Conservation (phyloP, 2,329 filamentous ascomycete genomes). For the Colletotrichum ledebouriae region DNA sequence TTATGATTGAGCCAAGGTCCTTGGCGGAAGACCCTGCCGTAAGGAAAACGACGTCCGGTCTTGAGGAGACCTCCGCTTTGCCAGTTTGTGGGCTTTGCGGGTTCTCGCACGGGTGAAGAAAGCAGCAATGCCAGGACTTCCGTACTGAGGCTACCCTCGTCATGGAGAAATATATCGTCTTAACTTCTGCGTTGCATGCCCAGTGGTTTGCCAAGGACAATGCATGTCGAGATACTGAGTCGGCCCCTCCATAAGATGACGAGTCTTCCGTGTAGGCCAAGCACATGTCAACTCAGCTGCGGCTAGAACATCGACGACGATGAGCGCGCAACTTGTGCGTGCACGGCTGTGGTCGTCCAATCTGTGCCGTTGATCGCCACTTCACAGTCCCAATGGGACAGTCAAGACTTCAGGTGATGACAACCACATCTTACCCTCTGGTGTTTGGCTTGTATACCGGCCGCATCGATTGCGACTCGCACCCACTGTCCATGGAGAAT, state of each 20-base stretch:
- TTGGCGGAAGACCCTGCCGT: conserved; percentile 1
- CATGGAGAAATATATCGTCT: conserved; percentile 4
- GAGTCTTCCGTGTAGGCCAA: neutral
- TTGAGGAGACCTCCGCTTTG: conserved; percentile 7
- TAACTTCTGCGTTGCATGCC: conserved; percentile 26
- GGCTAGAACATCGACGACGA: neutral
- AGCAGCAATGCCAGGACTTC: conserved; percentile 4
- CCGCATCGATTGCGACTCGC: neutral
- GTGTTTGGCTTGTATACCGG: conserved; percentile 1
- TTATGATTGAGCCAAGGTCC: conserved; percentile 16
- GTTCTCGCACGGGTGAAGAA: neutral
- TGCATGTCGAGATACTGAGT: conserved; percentile 15
- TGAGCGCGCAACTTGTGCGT: neutral
- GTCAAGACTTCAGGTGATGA: conserved; percentile 12
- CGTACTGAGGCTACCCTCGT: neutral
- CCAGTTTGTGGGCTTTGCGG: neutral
- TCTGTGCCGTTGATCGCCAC: neutral
- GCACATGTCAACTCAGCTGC: neutral
- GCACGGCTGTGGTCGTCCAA: neutral
- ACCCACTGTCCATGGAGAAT: conserved; percentile 11
- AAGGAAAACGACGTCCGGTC: conserved; percentile 16
- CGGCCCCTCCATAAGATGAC: neutral
- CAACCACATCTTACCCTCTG: conserved; percentile 8
- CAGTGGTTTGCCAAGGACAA: conserved; percentile 20
- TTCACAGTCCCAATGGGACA: conserved; percentile 7